Percentiles rank a stretch among this genome's conserved stretches.
Evolutionary conservation across 805 yeast species (phyloP).

Genomic region (Kuraishia ogatae): DNA sequence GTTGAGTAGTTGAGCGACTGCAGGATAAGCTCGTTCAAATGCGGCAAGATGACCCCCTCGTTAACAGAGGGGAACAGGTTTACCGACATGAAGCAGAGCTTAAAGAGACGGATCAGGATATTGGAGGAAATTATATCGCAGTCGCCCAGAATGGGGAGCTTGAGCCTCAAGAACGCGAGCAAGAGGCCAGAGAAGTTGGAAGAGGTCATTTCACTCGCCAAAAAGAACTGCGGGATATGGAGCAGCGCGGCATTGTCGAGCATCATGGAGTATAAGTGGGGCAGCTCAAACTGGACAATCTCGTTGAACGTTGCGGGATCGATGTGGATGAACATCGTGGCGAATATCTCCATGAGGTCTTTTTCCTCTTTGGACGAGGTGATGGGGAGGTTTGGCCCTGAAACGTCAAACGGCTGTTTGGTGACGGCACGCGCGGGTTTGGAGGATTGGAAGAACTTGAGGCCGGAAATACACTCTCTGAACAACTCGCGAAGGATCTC

Average conservation of each 20-base stretch:
- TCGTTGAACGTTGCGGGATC: constrained; percentile 96
- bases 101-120: constrained; percentile 78
- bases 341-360: constrained; percentile 91
- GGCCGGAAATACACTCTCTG: constrained; percentile 76
- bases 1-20: constrained; percentile 75
- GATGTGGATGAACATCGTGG: constrained; percentile 85
- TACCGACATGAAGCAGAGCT: constrained; percentile 92
- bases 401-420: constrained; percentile 44
- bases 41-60: constrained; percentile 83
- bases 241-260: constrained; percentile 75
- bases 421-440: constrained; percentile 33
- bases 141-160: constrained; percentile 72
- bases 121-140: constrained; percentile 70
- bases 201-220: constrained; percentile 91
- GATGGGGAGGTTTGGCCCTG: constrained; percentile 78
- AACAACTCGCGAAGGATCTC: constrained; percentile 67
- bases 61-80: constrained; percentile 82
- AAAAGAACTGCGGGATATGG: constrained; percentile 87
- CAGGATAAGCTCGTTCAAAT: constrained; percentile 73
- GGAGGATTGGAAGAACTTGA: constrained; percentile 60
- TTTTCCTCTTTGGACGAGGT: constrained; percentile 88
- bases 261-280: constrained; percentile 69
- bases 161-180: constrained; percentile 64
- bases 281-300: constrained; percentile 74
- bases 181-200: constrained; percentile 84